Evolutionary conservation across 805 yeast species (phyloP), one percentile per base, ranked within the genome.

Genomic region (Candida railenensis): DNA sequence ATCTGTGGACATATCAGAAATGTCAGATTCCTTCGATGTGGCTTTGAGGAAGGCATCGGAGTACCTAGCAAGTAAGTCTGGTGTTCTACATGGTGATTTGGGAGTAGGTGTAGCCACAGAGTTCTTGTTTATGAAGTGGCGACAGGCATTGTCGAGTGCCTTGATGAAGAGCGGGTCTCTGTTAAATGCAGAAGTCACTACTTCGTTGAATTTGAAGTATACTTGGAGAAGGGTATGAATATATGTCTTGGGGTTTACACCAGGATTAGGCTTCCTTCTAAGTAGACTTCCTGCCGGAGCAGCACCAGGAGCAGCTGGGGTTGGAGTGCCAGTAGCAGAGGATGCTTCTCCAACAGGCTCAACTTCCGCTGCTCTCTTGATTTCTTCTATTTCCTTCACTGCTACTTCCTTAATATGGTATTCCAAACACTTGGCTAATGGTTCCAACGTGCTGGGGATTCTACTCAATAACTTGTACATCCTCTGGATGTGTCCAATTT

Each of bases 91-190:
- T 38, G 66, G 62, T 0, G 80, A 64, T 53, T 78, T 78, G 14
- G 81, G 72, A 2, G 75, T 74, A 20, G 87, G 83, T 7, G 83
- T 78, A 22, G 97, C 96, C 62, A 90, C 83, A 15, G 81, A 73
- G 59, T 95, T 94, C 46, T 73, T 75, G 67, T 94, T 94, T 57
- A 95, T 89, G 57, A 86, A 91, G 33, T 79, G 74, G 49, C 87
- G 82, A 56, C 96, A 92, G 1, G 97, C 97, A 53, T 80, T 81
- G 61, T 94, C 98, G 53, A 94, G 77, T 0, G 97, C 89, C 61
- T 86, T 87, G 46, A 87, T 87, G 71, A 94, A 87, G 18, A 83
- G 78, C 2, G 89, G 80, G 61, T 89, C 87, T 52, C 80, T 80
- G 48, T 78, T 81, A 62, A 92, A 89, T 2, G 95, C 85, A 34